Percentiles rank a stretch among this genome's conserved stretches.
phyloP scores from a whole-genome alignment of 2,329 filamentous ascomycete species.

The Aspergillus intermedius region DNA sequence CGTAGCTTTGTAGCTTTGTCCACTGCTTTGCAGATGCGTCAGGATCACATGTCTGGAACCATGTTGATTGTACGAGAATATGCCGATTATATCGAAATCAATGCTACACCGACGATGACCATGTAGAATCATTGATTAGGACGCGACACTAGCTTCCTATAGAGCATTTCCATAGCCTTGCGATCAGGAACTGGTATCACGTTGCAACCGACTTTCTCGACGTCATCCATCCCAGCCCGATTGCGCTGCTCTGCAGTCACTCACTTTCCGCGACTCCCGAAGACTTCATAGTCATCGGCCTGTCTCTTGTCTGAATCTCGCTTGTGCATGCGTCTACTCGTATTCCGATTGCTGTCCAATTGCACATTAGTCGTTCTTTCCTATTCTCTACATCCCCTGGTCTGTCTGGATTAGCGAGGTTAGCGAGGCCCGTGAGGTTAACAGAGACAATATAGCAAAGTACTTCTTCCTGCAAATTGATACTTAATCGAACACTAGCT shows the following conservation, averaged over 20 bases:
- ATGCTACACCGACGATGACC: no score
- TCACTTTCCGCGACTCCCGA: not conserved
- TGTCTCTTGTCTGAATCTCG: not conserved
- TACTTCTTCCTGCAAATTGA: not conserved
- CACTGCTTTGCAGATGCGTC: not conserved
- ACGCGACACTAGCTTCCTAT: no score
- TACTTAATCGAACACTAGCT: not conserved
- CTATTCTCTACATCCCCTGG: not conserved
- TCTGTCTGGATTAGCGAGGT: not conserved
- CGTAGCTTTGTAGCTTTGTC: not conserved
- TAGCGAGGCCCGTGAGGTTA: no score
- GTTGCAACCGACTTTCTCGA: not conserved
- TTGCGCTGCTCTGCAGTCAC: not conserved
- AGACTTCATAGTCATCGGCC: not conserved
- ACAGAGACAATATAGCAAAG: not conserved
- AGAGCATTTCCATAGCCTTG: not conserved
- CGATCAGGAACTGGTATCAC: not conserved
- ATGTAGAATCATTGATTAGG: no score
- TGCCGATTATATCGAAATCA: no score
- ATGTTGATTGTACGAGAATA: no score
- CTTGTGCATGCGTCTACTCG: not conserved
- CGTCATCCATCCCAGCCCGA: not conserved
- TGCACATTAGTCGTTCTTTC: not conserved
- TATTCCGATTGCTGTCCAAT: not conserved
- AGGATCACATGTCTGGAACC: not conserved